Evolutionary conservation across 805 yeast species (phyloP).

Genomic region (Wilhelminamyces savonicus): DNA sequence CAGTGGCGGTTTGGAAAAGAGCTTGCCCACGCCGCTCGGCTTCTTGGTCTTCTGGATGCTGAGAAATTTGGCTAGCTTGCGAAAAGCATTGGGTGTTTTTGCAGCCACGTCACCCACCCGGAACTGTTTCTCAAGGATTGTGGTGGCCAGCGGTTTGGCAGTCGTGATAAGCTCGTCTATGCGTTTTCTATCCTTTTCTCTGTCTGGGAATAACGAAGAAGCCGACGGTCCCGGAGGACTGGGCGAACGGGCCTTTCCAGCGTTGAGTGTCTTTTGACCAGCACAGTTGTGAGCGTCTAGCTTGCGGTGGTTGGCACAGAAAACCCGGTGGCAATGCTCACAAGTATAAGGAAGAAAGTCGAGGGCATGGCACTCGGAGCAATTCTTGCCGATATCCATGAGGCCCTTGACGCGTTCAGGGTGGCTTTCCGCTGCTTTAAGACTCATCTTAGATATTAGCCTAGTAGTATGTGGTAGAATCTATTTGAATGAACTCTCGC

Average conservation of each 20-base stretch:
- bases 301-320: constrained; percentile 46
- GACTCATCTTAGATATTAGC: too few relatives aligned
- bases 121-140: constrained; percentile 16
- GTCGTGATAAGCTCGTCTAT: constrained; percentile 20
- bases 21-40: constrained; percentile 2
- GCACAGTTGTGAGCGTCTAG: constrained; percentile 27
- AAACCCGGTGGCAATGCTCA: constrained; percentile 38
- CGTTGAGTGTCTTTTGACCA: constrained; percentile 6
- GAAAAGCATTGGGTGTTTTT: constrained; percentile 16
- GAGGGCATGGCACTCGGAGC: constrained; percentile 43
- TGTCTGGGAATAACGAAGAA: constrained; percentile 46
- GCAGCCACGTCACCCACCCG: constrained; percentile 22
- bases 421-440: too few relatives aligned
- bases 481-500: too few relatives aligned
- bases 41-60: constrained; percentile 14
- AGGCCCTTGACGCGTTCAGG: constrained; percentile 27
- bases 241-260: constrained; percentile 1
- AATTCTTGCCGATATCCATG: constrained; percentile 54
- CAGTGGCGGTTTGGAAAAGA: constrained; percentile 3
- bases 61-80: constrained; percentile 21
- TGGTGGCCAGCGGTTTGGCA: constrained; percentile 15
- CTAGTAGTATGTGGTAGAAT: too few relatives aligned
- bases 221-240: constrained; percentile 30
- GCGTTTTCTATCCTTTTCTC: constrained; percentile 33
- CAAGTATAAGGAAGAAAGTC: constrained; percentile 59